phyloP scores from a whole-genome alignment of 805 yeast species.

The Clavispora fructus region DNA sequence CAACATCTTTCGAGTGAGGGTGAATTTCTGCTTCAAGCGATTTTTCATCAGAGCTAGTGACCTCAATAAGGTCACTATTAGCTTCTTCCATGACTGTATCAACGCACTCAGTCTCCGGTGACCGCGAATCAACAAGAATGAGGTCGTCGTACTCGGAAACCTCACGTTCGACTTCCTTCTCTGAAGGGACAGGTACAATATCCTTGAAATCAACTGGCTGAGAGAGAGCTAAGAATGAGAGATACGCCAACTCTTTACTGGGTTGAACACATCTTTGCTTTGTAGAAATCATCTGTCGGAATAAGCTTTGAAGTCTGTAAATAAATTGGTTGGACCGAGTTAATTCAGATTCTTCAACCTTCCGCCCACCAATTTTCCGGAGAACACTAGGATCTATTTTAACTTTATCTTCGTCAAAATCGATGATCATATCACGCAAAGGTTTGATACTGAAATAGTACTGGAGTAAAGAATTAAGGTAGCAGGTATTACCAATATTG shows the following conservation, averaged over 20 bases:
- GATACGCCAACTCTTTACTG: slow-evolving; percentile 74
- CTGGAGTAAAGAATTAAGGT: slow-evolving; percentile 79
- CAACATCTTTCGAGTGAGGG: not conserved
- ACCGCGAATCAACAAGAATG: not conserved
- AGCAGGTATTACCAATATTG: slow-evolving; percentile 93
- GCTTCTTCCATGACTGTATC: slow-evolving; percentile 2
- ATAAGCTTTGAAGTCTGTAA: slow-evolving; percentile 64
- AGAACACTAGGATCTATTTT: not conserved
- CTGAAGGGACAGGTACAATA: not conserved
- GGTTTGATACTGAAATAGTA: slow-evolving; percentile 86
- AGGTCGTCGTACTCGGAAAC: not conserved
- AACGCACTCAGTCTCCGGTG: not conserved
- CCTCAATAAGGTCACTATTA: slow-evolving; percentile 4
- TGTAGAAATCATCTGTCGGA: slow-evolving; percentile 62
- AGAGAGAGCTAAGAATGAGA: slow-evolving; percentile 74
- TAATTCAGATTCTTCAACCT: slow-evolving; percentile 72
- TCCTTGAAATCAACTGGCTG: slow-evolving; percentile 56
- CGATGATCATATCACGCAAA: slow-evolving; percentile 58
- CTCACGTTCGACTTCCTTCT: not conserved
- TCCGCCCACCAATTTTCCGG: slow-evolving; percentile 83
- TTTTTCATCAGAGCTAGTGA: not conserved
- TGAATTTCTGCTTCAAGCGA: not conserved
- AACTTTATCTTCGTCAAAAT: slow-evolving; percentile 36
- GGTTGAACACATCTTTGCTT: slow-evolving; percentile 69
- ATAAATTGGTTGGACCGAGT: slow-evolving; percentile 79